Evolutionary conservation across 2,329 filamentous ascomycete species (phyloP).

Genomic region (Gaeumannomyces tritici): DNA sequence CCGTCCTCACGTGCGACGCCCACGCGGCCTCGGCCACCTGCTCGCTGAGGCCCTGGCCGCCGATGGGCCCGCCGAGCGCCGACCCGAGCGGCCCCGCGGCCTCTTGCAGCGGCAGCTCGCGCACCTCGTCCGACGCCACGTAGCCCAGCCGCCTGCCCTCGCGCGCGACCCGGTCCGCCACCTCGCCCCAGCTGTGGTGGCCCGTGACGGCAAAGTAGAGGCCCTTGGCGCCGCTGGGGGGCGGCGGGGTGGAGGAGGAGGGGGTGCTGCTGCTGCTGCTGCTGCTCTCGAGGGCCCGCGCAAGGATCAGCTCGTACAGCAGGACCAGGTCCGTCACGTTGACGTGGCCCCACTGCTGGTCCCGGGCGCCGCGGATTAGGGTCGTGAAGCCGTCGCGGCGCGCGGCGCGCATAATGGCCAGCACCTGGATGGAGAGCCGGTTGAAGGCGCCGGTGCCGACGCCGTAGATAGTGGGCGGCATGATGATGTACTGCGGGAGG

Average conservation of each 20-base stretch:
- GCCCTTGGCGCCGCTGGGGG: slow-evolving; percentile 25
- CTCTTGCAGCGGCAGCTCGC: slow-evolving; percentile 18
- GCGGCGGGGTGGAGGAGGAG: slow-evolving; percentile 13
- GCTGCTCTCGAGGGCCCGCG: slow-evolving; percentile 16
- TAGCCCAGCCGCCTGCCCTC: slow-evolving; percentile 19
- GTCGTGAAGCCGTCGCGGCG: slow-evolving; percentile 15
- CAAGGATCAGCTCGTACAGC: slow-evolving; percentile 28
- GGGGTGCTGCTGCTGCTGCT: slow-evolving; percentile 9
- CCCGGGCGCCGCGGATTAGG: slow-evolving; percentile 23
- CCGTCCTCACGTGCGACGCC: slow-evolving; percentile 17
- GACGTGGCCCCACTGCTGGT: slow-evolving; percentile 29
- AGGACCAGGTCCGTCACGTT: slow-evolving; percentile 32
- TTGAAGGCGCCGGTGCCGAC: slow-evolving; percentile 31
- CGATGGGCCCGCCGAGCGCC: background rate
- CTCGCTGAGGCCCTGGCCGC: slow-evolving; percentile 4
- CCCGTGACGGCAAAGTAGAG: slow-evolving; percentile 33
- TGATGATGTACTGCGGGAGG: slow-evolving; percentile 21
- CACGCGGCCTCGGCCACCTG: slow-evolving; percentile 23
- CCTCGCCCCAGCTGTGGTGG: slow-evolving; percentile 26
- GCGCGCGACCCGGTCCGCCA: slow-evolving; percentile 24
- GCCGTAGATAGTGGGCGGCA: slow-evolving; percentile 37
- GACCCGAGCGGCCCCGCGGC: slow-evolving; percentile 1
- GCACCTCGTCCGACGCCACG: slow-evolving; percentile 18
- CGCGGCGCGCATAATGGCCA: slow-evolving; percentile 9
- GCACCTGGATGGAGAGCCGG: slow-evolving; percentile 26